Evolutionary conservation across 352 stramenopile genomes (phyloP), one percentile per base, ranked within the genome.

Genomic region (Pythium volutum): DNA sequence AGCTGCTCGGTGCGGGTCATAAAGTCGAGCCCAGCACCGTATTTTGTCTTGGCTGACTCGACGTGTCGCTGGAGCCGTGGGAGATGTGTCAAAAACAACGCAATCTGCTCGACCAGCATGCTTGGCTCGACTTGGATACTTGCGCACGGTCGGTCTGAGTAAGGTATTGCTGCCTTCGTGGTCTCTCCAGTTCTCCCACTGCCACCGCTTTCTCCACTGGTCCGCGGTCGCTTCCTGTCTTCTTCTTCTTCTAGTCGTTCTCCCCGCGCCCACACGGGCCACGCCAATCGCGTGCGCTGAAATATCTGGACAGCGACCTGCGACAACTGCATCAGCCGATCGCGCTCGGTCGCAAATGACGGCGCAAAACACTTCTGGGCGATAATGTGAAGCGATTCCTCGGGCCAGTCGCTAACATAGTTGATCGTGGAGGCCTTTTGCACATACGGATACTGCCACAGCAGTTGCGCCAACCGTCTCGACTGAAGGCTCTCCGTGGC

Each of bases 21-120:
- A 36, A 91, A 91, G 12, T 64, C 61, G 3, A 91, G 54, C 0
- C 79, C 79, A 0, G 50, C 20, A 2, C 62, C 55, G 46, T 71
- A 88, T 27, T 75, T 76, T 0, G 56, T 51, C 29, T 79, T 62
- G 41, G 72, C 75, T 2, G 55, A 38, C 23, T 67, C 55, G 14
- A 89, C 49, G 5, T 66, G 57, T 1, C 47, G 26, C 48, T 83
- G 49, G 1, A 89, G 53, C 0, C 60, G 62, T 2, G 71, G 59
- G 1, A 67, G 72, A 47, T 75, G 67, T 0, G 67, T 55, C 11
- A 69, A 11, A 39, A 89, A 84, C 2, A 88, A 47, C 3, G 49
- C 55, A 2, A 91, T 61, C 12, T 91, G 81, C 33, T 88, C 76
- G 15, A 88, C 48, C 14, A 91, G 68, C 66, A 88, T 75, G 25